Conservation (phyloP, 768 basidiomycete genomes). For the Kondoa subrosea region DNA sequence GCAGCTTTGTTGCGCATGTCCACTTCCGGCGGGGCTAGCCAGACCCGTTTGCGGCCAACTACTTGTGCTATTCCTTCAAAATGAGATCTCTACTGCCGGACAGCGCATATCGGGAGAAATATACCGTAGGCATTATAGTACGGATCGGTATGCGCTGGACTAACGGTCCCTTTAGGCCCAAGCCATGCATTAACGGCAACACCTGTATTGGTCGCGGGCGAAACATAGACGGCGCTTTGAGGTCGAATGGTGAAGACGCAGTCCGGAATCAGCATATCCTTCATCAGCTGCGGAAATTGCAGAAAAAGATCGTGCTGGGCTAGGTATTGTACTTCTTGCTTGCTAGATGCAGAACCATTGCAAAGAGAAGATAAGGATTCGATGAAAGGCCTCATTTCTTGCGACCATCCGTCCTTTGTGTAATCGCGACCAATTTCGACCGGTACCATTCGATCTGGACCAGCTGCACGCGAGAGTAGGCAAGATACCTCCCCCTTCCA, state of each 20-base stretch:
- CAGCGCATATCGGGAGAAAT: neutral
- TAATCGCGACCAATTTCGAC: slow-evolving; percentile 81
- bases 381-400: slow-evolving; percentile 60
- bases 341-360: slow-evolving; percentile 15
- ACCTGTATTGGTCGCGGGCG: slow-evolving; percentile 50
- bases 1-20: slow-evolving; percentile 38
- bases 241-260: slow-evolving; percentile 54
- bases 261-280: slow-evolving; percentile 70
- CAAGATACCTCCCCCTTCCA: slow-evolving; percentile 50
- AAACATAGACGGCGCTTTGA: slow-evolving; percentile 39
- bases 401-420: slow-evolving; percentile 60
- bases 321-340: slow-evolving; percentile 45
- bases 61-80: slow-evolving; percentile 50
- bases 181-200: slow-evolving; percentile 64
- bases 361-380: slow-evolving; percentile 45
- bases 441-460: slow-evolving; percentile 68
- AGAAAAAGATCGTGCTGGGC: slow-evolving; percentile 74
- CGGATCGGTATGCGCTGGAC: slow-evolving; percentile 88
- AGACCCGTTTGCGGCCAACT: slow-evolving; percentile 72
- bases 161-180: slow-evolving; percentile 58
- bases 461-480: slow-evolving; percentile 55
- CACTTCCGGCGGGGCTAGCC: slow-evolving; percentile 74
- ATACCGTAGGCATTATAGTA: slow-evolving; percentile 83
- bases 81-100: slow-evolving; percentile 18
- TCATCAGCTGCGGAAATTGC: slow-evolving; percentile 62